Conservation (phyloP, 2,329 filamentous ascomycete genomes). For the Fusarium euwallaceae region DNA sequence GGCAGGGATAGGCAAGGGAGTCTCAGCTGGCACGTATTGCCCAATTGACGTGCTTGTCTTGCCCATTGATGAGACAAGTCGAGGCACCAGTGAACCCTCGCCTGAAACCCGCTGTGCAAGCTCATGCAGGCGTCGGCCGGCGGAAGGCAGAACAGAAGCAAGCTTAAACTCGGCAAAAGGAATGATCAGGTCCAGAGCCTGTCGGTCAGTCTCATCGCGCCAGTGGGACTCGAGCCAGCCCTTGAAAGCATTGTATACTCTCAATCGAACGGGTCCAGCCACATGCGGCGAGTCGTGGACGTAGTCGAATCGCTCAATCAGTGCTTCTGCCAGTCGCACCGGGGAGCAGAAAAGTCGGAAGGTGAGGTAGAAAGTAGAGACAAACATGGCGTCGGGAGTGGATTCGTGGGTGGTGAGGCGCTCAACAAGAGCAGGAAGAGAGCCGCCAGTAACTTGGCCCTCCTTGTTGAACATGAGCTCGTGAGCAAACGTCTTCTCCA, state of each 20-base stretch:
- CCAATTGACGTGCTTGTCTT: conserved; percentile 85
- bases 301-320: conserved; percentile 95
- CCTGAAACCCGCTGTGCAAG: conserved; percentile 82
- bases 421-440: conserved; percentile 91
- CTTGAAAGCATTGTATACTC: conserved; percentile 97
- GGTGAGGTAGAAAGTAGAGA: conserved; percentile 95
- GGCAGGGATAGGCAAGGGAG: conserved; percentile 76
- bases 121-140: conserved; percentile 84
- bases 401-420: conserved; percentile 92
- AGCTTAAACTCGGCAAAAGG: conserved; percentile 84
- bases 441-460: conserved; percentile 93
- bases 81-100: conserved; percentile 82
- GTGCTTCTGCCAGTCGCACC: conserved; percentile 78
- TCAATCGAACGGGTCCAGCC: conserved; percentile 83
- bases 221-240: conserved; percentile 98
- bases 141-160: conserved; percentile 76
- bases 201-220: conserved; percentile 83
- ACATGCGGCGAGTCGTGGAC: conserved; percentile 82
- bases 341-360: conserved; percentile 94
- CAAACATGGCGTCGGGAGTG: conserved; percentile 91
- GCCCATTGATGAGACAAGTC: conserved; percentile 86
- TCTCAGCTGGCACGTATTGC: conserved; percentile 78
- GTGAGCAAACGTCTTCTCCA: conserved; percentile 92
- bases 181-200: conserved; percentile 81
- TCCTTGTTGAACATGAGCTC: conserved; percentile 96